phyloP scores from a whole-genome alignment of 768 basidiomycete species.

The Termitomyces sp. region DNA sequence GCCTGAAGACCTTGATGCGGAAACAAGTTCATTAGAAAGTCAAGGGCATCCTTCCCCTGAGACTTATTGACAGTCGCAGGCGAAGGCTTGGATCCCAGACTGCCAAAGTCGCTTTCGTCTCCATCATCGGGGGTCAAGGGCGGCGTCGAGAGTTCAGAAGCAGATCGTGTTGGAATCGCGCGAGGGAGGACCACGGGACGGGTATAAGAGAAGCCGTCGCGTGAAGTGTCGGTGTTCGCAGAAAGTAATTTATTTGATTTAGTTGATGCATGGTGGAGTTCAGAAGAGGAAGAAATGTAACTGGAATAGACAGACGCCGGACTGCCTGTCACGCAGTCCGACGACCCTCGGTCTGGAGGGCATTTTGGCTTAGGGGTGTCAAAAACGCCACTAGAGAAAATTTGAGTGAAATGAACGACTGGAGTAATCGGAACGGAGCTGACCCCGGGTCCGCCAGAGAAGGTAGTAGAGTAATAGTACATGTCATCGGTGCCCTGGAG shows the following conservation, averaged over 20 bases:
- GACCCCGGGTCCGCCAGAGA: slow-evolving; percentile 92
- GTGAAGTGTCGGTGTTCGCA: slow-evolving; percentile 18
- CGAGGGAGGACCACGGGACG: slow-evolving; percentile 34
- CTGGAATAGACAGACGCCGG: slow-evolving; percentile 62
- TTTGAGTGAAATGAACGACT: background rate
- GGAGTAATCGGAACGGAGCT: slow-evolving; percentile 18
- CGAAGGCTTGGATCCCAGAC: slow-evolving; percentile 31
- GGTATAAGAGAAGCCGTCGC: slow-evolving; percentile 19
- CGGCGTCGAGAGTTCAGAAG: slow-evolving; percentile 60
- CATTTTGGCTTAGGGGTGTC: slow-evolving; percentile 88
- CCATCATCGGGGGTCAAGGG: slow-evolving; percentile 73
- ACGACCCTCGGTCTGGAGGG: slow-evolving; percentile 96
- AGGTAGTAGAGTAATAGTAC: slow-evolving; percentile 91
- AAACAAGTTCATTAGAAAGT: slow-evolving; percentile 77
- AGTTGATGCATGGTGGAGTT: slow-evolving; percentile 12
- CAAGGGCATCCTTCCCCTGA: slow-evolving; percentile 64
- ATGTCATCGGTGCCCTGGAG: slow-evolving; percentile 76
- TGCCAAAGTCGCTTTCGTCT: slow-evolving; percentile 45
- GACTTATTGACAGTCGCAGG: slow-evolving; percentile 28
- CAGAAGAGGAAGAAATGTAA: slow-evolving; percentile 37
- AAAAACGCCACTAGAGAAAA: slow-evolving; percentile 83
- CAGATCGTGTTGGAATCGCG: slow-evolving; percentile 37
- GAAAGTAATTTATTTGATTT: slow-evolving; percentile 19
- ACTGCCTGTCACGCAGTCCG: slow-evolving; percentile 92
- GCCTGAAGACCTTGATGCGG: slow-evolving; percentile 67